phyloP scores from a whole-genome alignment of 2,329 filamentous ascomycete genomes.

The Teratosphaeria pseudoeucalypti region DNA sequence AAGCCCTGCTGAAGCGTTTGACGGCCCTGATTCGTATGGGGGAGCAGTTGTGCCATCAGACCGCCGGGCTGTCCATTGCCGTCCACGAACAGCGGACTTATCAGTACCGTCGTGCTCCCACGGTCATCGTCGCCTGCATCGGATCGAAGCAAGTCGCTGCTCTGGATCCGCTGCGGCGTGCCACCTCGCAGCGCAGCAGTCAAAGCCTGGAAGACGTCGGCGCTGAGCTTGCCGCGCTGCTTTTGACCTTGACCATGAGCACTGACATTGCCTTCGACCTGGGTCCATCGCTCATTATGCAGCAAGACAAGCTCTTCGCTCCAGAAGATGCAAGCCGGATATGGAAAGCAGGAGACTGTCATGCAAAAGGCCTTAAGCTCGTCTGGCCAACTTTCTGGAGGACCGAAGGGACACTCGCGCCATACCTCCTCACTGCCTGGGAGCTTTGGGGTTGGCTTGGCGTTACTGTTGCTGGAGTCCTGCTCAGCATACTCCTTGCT shows the following conservation, averaged over 20 bases:
- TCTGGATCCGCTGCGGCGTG: constrained; percentile 11
- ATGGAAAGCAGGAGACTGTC: constrained; percentile 31
- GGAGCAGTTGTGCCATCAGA: constrained; percentile 7
- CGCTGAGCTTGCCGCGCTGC: constrained; percentile 23
- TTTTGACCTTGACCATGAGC: constrained; percentile 25
- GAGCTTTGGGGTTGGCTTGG: neutral
- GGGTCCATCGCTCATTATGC: constrained; percentile 33
- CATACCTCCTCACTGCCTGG: constrained; percentile 8
- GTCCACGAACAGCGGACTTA: constrained; percentile 15
- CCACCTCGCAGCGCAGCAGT: constrained; percentile 21
- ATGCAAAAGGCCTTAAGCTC: constrained; percentile 15
- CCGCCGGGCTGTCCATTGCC: constrained; percentile 1
- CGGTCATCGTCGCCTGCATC: neutral
- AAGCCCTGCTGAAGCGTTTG: neutral
- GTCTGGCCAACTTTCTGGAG: constrained; percentile 26
- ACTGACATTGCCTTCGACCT: constrained; percentile 20
- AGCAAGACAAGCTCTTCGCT: constrained; percentile 28
- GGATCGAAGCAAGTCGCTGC: constrained; percentile 9
- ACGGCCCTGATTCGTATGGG: neutral
- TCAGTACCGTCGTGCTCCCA: constrained; percentile 9
- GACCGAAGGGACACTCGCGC: constrained; percentile 21
- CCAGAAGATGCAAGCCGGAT: constrained; percentile 36
- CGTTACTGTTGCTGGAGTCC: neutral
- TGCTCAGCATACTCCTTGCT: neutral
- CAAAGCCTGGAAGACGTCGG: constrained; percentile 27